Evolutionary conservation across 495 filamentous ascomycete genomes (phyloP), one percentile per base, ranked within the genome.

Genomic region (Daldinia loculata): DNA sequence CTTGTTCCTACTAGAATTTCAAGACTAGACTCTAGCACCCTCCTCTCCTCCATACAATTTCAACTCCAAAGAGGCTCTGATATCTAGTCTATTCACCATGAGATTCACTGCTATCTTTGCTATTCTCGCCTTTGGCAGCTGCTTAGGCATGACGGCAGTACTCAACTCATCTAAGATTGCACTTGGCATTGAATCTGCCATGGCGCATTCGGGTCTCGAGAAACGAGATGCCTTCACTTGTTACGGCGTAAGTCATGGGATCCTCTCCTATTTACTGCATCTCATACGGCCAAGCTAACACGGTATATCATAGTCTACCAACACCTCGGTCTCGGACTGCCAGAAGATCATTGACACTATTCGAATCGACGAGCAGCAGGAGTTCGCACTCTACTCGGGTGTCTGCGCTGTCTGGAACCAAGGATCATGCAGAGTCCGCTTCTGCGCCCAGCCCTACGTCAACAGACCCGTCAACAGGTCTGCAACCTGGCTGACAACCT

Each of bases 211-310:
- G 30, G 6, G 24, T 39, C 73, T 77, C 7, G 53, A 61, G 43
- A 77, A 75, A 36, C 71, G 75, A 63, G 75, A 77, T 61, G 75
- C 75, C 24, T 77, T 61, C 48, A 67, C 67, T 29, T 77, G 75
- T 19, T 77, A 77, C 30, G 75, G 75, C 6, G 75, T 77, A 75
- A 57, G 73, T 65, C 12, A 48, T 26, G 3, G 3, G 0, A 43
- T 6, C 4, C 15, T 32, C 22, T 24, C 14, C 36, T 32, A 38
- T 55, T 34, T 27, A 56, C 41, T 19, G 2, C 32, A 29, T 19
- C 22, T n/a, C 30, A 12, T 38, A 34, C 15, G 3, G 29, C 4
- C 5, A 34, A 19, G 45, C 58, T 70, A 51, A 63, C 27, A 29
- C 15, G 12, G 36, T 27, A 29, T 1, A 56, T 53, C 26, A 41